Base-by-base conservation (phyloP, 768 basidiomycete species). In the Omphalotus guepiniiformis region DNA sequence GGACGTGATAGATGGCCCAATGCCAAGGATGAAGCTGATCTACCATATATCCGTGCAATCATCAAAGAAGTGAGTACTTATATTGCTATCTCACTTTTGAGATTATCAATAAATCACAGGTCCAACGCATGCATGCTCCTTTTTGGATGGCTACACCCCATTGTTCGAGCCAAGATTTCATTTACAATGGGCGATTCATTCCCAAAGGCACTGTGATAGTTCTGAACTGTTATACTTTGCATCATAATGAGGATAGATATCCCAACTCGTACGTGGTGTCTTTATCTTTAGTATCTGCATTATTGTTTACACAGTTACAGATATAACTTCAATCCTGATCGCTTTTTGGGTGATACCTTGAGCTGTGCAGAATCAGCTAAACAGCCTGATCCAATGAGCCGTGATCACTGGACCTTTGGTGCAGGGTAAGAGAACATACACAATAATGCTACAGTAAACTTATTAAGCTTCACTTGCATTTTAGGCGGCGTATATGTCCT, bases 391-490 rank as follows among this genome's bases (percentile, higher is more conserved):
- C 52, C 58, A 4, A 50, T 54, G 51, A 56, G 64, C 11, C 55
- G 68, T 6, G 68, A 70, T 48, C 66, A 70, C 39, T 70, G 66
- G 66, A 45, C 59, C 8, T 70, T 70, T 39, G 68, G 68, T 16
- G 65, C 62, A 0, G 68, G 68, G 66, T 67, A 48, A 4, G 63
- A 54, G 9, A 8, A 28, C 12, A 8, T 15, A 16, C 36, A 9
- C 21, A 16, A 16, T 36, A 18, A 23, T 15, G 8, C 32, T 29
- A 6, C 21, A 29, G 19, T n/a, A 4, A 16, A 9, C 5, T n/a
- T 25, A 28, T 3, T 18, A 6, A 39, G 16, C 22, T 23, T 18
- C 13, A 23, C 26, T 8, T 29, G 21, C n/a, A n/a, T 11, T 32
- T 22, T 38, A 62, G 63, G 2, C 58, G 63, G 1, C 53, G 63